phyloP scores from a whole-genome alignment of 2,329 filamentous ascomycete genomes.

The Colletotrichum melonis region DNA sequence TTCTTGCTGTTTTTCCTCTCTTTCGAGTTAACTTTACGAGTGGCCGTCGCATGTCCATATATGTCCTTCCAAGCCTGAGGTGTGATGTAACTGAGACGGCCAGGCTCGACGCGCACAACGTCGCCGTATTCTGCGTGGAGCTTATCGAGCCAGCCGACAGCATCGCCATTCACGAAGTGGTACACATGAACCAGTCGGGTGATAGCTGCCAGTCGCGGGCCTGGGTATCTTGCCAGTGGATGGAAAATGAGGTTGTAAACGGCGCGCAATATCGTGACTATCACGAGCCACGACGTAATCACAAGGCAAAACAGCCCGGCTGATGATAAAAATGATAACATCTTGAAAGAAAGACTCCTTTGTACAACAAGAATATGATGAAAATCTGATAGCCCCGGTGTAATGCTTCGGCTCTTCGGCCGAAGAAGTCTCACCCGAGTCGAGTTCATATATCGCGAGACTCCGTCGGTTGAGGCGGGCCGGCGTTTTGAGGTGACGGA shows the following conservation, averaged over 20 bases:
- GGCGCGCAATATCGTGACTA: not conserved
- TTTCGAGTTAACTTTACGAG: constrained; percentile 20
- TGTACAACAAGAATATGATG: too few relatives aligned
- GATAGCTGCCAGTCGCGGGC: not conserved
- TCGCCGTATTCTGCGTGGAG: constrained; percentile 54
- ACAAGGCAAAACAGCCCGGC: not conserved
- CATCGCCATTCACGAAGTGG: constrained; percentile 37
- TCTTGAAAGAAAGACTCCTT: not conserved
- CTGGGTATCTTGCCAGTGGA: constrained; percentile 3
- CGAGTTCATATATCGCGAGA: not conserved
- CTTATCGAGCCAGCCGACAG: constrained; percentile 40
- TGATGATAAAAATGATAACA: not conserved
- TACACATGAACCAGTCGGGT: not conserved
- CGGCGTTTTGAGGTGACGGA: too few relatives aligned
- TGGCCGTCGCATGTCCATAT: constrained; percentile 42
- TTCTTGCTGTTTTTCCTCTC: constrained; percentile 26
- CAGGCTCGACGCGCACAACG: constrained; percentile 57
- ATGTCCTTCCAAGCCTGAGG: constrained; percentile 53
- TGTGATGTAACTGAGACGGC: constrained; percentile 56
- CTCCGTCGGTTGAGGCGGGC: too few relatives aligned
- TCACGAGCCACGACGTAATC: not conserved
- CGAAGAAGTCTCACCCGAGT: not conserved
- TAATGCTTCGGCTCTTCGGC: not conserved
- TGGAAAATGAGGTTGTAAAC: constrained; percentile 7
- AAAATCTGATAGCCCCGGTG: too few relatives aligned